Evolutionary conservation across 1,139 yeast species (phyloP), one percentile per base, ranked within the genome.

Genomic region (Kazachstania sp.): DNA sequence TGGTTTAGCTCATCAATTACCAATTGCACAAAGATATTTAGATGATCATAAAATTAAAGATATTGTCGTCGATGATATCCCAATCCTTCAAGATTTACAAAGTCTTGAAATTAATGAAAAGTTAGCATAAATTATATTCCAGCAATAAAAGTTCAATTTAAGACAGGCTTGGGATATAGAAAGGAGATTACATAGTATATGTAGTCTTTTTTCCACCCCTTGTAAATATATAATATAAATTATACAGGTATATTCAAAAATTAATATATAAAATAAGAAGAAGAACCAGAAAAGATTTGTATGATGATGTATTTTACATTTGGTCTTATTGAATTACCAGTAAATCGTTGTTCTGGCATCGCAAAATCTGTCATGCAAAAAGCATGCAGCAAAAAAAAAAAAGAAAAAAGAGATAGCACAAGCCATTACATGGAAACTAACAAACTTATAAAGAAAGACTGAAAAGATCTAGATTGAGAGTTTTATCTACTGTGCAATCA

Each of bases 1-100:
- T 37, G 67, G 67, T 43, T 70, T 69, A 39, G 58, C 68, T 19
- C 59, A 57, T 32, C 55, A 65, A 42, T 69, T 65, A 61, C 64
- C 44, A 62, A 59, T 43, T 58, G 67, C 48, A 61, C 67, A 23
- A 63, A 58, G 41, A 59, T 66, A 36, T 59, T 66, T 50, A 56
- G 29, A 30, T 3, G 30, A 20, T n/a, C 18, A 38, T n/a, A 20
- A 37, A 18, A 18, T 36, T 9, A 30, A 20, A 4, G n/a, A 37
- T 4, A 40, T 40, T 7, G n/a, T 3, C 12, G 28, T 23, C 2
- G 40, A 43, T n/a, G 37, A 43, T 12, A 38, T 38, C 18, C 12
- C 20, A 29, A 59, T 58, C 4, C 54, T 70, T 30, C 71, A 73
- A 31, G 65, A 63, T 46, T 58, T 71, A 34, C 53, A 50, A 41